Percentiles rank a stretch among this genome's conserved stretches.
These are phyloP conservation scores for Aspergillus sp. DNA, from an alignment of 2,329 filamentous ascomycete genomes.

Conservation along the genomic window DNA sequence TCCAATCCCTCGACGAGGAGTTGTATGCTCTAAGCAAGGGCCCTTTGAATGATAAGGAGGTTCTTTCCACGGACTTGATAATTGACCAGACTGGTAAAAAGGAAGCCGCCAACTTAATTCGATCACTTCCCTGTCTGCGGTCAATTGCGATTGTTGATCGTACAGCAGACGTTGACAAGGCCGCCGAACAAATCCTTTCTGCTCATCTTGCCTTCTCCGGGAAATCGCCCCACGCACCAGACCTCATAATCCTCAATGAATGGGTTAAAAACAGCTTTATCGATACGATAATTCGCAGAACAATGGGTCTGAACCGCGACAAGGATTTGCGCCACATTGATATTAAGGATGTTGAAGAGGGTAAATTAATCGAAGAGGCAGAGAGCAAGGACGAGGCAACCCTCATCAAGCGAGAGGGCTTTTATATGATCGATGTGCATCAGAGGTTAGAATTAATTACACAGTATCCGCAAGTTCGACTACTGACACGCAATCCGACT, in stretches of 20 bases:
- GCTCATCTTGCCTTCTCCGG: background rate
- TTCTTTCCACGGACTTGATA: background rate
- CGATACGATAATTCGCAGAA: background rate
- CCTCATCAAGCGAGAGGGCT: background rate
- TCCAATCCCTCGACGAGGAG: background rate
- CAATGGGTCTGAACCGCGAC: background rate
- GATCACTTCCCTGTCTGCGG: background rate
- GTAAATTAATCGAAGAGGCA: background rate
- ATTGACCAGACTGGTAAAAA: slow-evolving; percentile 1
- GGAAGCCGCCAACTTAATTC: background rate
- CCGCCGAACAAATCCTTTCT: background rate
- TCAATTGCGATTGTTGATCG: slow-evolving; percentile 2
- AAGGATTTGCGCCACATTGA: background rate
- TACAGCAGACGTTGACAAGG: slow-evolving; percentile 1
- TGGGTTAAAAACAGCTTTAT: slow-evolving; percentile 1
- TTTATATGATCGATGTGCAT: background rate
- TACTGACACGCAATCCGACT: background rate
- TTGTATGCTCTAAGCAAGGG: background rate
- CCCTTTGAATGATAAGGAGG: background rate
- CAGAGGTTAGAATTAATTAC: background rate
- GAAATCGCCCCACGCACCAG: background rate
- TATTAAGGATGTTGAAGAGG: too few relatives aligned
- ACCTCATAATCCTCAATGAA: slow-evolving; percentile 4
- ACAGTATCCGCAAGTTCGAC: background rate
- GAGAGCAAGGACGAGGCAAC: background rate